Percentiles rank a stretch among this genome's conserved stretches.
Evolutionary conservation across 2,329 filamentous ascomycete species (phyloP).

Genomic region (Fusarium haematococcum): DNA sequence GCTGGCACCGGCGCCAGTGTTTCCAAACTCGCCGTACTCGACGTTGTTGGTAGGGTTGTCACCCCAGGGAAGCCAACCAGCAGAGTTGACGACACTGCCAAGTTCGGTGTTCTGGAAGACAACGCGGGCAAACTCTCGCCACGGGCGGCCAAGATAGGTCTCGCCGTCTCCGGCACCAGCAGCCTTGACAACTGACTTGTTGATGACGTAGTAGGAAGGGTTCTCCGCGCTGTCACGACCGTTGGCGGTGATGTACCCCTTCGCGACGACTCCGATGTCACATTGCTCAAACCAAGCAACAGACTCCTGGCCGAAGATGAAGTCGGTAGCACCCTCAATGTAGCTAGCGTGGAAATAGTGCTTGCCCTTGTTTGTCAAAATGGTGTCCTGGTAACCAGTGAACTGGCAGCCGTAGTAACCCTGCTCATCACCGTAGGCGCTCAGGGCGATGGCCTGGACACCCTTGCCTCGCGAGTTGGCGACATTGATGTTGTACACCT

Average conservation of each 20-base stretch:
- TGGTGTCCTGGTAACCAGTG: conserved; percentile 62
- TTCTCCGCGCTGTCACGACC: conserved; percentile 52
- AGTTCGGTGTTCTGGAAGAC: conserved; percentile 63
- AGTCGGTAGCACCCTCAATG: conserved; percentile 61
- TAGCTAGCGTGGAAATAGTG: conserved; percentile 60
- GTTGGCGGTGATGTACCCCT: conserved; percentile 55
- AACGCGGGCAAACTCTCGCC: conserved; percentile 58
- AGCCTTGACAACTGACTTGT: conserved; percentile 52
- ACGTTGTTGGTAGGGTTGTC: conserved; percentile 63
- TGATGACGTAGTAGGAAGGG: conserved; percentile 58
- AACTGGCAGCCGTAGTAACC: conserved; percentile 62
- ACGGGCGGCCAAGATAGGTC: conserved; percentile 61
- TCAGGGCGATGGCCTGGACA: conserved; percentile 56
- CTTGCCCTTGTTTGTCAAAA: conserved; percentile 58
- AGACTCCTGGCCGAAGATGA: conserved; percentile 51
- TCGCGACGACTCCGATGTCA: conserved; percentile 52
- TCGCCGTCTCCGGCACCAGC: conserved; percentile 45
- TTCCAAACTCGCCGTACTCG: conserved; percentile 67
- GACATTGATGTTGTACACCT: conserved; percentile 71
- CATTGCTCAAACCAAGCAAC: conserved; percentile 56
- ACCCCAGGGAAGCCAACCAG: conserved; percentile 69
- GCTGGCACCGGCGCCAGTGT: conserved; percentile 66
- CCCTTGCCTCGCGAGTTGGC: conserved; percentile 59
- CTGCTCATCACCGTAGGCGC: conserved; percentile 50
- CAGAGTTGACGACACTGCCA: conserved; percentile 48